Percentiles rank a stretch among this genome's conserved stretches.
Evolutionary conservation across 2,329 filamentous ascomycete genomes (phyloP).

Genomic region (Orbilia javanica): DNA sequence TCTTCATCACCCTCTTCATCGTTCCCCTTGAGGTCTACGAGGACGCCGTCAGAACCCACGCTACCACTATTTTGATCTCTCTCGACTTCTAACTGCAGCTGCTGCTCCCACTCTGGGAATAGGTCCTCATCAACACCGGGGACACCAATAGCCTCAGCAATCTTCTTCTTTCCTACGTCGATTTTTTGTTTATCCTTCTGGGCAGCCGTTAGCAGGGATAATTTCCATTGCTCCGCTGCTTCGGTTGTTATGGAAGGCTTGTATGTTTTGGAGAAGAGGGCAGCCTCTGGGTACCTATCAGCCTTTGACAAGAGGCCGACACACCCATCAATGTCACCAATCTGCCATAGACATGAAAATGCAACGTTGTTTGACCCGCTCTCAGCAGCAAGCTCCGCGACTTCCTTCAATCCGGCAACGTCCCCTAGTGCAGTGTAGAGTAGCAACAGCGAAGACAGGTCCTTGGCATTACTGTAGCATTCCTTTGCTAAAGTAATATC

Average conservation of each 20-base stretch:
- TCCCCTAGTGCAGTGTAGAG: conserved; percentile 89
- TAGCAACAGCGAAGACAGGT: conserved; percentile 87
- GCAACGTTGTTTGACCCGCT: conserved; percentile 90
- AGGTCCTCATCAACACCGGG: conserved; percentile 87
- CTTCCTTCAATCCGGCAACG: conserved; percentile 76
- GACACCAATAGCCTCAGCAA: conserved; percentile 83
- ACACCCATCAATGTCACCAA: conserved; percentile 84
- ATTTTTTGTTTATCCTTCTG: conserved; percentile 76
- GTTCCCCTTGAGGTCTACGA: conserved; percentile 64
- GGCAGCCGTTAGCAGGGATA: conserved; percentile 69
- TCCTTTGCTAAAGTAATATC: conserved; percentile 88
- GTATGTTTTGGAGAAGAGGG: conserved; percentile 94
- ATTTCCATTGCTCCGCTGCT: conserved; percentile 84
- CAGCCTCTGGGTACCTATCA: conserved; percentile 83
- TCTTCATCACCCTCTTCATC: conserved; percentile 64
- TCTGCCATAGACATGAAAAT: conserved; percentile 89
- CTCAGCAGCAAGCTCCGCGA: conserved; percentile 80
- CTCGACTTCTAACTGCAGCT: conserved; percentile 82
- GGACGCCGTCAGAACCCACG: conserved; percentile 67
- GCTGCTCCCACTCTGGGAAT: conserved; percentile 97
- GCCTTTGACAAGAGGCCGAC: conserved; percentile 83
- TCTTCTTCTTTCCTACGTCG: conserved; percentile 74
- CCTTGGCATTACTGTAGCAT: conserved; percentile 91
- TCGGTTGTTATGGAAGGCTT: conserved; percentile 80
- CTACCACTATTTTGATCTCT: conserved; percentile 63